phyloP scores from a whole-genome alignment of 1,139 yeast genomes.

The Candida sanyaensis region DNA sequence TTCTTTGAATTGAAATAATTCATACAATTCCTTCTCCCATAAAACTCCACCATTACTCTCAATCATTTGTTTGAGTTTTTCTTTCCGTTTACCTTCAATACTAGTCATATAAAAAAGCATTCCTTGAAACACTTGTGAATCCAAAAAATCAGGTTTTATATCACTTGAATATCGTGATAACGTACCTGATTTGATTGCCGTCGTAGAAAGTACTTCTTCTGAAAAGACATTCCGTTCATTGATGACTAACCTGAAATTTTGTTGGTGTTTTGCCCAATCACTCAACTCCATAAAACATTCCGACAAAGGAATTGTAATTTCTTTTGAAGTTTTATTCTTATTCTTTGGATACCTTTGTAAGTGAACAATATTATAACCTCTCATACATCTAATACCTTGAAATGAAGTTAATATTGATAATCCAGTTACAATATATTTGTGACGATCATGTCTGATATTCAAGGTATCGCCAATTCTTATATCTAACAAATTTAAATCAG shows the following conservation, averaged over 20 bases:
- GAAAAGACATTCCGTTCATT: slow-evolving; percentile 15
- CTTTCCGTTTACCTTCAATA: slow-evolving; percentile 38
- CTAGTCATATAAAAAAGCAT: slow-evolving; percentile 42
- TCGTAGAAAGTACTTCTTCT: slow-evolving; percentile 9
- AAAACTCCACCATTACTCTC: slow-evolving; percentile 55
- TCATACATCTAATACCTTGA: slow-evolving; percentile 45
- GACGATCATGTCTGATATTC: slow-evolving; percentile 17
- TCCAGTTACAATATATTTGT: slow-evolving; percentile 46
- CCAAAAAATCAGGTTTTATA: slow-evolving; percentile 1
- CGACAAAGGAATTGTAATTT: slow-evolving; percentile 16
- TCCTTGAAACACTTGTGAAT: slow-evolving; percentile 19
- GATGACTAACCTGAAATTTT: slow-evolving; percentile 18
- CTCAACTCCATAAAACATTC: slow-evolving; percentile 37
- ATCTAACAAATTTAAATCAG: slow-evolving; percentile 34
- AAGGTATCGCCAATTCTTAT: slow-evolving; percentile 39
- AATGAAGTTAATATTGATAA: slow-evolving; percentile 23
- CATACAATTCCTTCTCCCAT: slow-evolving; percentile 48
- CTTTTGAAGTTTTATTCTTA: slow-evolving; percentile 11
- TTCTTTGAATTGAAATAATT: slow-evolving; percentile 24
- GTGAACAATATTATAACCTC: slow-evolving; percentile 58
- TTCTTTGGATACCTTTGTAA: slow-evolving; percentile 25
- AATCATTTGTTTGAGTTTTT: slow-evolving; percentile 36
- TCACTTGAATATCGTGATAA: slow-evolving; percentile 7
- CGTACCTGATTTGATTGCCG: slow-evolving; percentile 8
- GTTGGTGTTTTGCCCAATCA: slow-evolving; percentile 47